Base-by-base conservation (phyloP, 495 filamentous ascomycete species). In the Lophiostoma macrostomum region DNA sequence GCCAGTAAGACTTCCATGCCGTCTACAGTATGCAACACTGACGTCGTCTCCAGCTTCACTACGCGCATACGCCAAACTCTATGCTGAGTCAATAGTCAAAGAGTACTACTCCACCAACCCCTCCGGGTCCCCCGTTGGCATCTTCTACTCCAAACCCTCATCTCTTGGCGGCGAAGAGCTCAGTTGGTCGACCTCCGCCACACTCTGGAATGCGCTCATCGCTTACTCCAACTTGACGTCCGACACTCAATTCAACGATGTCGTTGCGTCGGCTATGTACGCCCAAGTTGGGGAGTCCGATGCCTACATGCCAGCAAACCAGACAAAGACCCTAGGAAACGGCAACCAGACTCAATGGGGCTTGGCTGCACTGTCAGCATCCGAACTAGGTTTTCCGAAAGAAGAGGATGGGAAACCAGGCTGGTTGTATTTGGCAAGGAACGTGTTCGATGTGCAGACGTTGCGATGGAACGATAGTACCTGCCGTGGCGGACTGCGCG, bases 181-280 rank as follows among this genome's bases (percentile, higher is more conserved):
- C n/a, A 14, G 13, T 69, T 90, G 86, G 86, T 90, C 86, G 86
- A 83, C 90, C 66, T 80, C 80, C 1, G 88, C 87, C 19, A 81
- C 83, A 13, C 85, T 87, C 78, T 90, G 88, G 65, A 82, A 80
- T 28, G 72, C 83, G 1, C 58, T 96, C 48, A 70, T 95, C 56
- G 83, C 94, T 63, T 95, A 96, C 69, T 91, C 85, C 79, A 80
- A 76, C 61, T 82, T 86, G 58, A 95, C 90, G 1, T 81, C 83
- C 1, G 89, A 95, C 67, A 71, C 68, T 16, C 76, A 76, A 11
- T 94, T 88, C 72, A 88, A 90, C 70, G 73, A 81, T 24, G 73
- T 82, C 19, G 82, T 82, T 1, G 77, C 61, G 3, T 78, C 88
- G 58, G 89, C 76, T 0, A 58, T 96, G 48, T 60, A 84, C 1